Conservation (phyloP, 805 yeast genomes). For the Citeromyces nyonsensis region DNA sequence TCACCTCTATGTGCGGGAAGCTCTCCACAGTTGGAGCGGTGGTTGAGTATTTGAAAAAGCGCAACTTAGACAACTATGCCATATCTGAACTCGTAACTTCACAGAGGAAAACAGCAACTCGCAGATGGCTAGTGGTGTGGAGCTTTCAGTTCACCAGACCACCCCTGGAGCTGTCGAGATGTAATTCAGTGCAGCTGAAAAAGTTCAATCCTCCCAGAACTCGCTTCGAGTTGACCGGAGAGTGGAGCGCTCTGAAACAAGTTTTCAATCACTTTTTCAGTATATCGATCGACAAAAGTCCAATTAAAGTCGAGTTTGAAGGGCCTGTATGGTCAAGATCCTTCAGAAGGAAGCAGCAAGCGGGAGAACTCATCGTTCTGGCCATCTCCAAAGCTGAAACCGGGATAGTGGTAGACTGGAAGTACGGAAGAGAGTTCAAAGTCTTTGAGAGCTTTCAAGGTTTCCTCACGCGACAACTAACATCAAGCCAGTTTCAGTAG, state of each 20-base stretch:
- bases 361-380: neutral
- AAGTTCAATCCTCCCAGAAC: slow-evolving; percentile 1
- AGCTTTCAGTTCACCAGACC: slow-evolving; percentile 7
- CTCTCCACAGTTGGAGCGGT: slow-evolving; percentile 5
- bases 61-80: slow-evolving; percentile 11
- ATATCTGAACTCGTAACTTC: slow-evolving; percentile 14
- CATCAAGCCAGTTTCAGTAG: slow-evolving; percentile 37
- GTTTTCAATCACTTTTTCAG: neutral
- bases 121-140: slow-evolving; percentile 24
- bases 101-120: slow-evolving; percentile 8
- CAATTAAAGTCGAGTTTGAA: neutral
- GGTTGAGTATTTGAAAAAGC: slow-evolving; percentile 3
- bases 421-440: slow-evolving; percentile 8
- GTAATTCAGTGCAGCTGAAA: neutral
- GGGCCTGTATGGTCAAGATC: slow-evolving; percentile 14
- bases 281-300: neutral
- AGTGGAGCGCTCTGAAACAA: too few species aligned
- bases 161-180: slow-evolving; percentile 1
- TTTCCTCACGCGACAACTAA: slow-evolving; percentile 6
- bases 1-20: slow-evolving; percentile 16
- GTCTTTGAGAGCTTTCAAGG: slow-evolving; percentile 16
- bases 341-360: slow-evolving; percentile 6
- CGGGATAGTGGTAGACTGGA: slow-evolving; percentile 7
- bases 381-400: slow-evolving; percentile 1
- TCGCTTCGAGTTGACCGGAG: neutral